Base-by-base conservation (phyloP, 2,329 filamentous ascomycete genomes). In the Fusarium sp. region DNA sequence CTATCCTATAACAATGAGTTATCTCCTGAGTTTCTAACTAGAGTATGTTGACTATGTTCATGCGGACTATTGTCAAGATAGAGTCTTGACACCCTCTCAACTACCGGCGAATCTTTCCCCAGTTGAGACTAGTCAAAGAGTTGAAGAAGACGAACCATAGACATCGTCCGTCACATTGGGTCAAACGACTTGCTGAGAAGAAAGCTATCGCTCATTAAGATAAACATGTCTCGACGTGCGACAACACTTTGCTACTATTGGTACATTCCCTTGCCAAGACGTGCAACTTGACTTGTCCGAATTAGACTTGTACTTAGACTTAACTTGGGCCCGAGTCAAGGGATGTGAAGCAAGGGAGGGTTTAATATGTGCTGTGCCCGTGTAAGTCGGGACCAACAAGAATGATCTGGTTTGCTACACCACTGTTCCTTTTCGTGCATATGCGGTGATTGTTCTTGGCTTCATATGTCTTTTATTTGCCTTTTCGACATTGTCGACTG, bases 101-200 rank as follows among this genome's bases (percentile, higher is more conserved):
- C 42, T 42, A 40, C 21, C 11, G 14, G 9, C 23, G 14, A 46
- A 21, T 49, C 37, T 41, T 45, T 66, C 43, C 55, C 66, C 8
- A 12, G 25, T 50, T 27, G 41, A 69, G 54, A 50, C 34, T 55
- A 61, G 61, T 13, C 21, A 41, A 55, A 40, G 14, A 47, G 7
- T 16, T 18, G 16, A 16, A 45, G 14, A 30, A 53, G 61, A 69
- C 59, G 30, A 68, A 69, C 65, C 41, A 59, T 21, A 55, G 37
- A 45, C 45, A 40, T 34, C 10, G n/a, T 10, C 28, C 27, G 32
- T 51, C 28, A 32, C 59, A 64, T 50, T 46, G 27, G 61, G 51
- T 42, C 53, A 40, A 34, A 25, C 49, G 27, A 67, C 47, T 68
- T 63, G 61, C 42, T 60, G 60, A 65, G 54, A 53, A 20, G 32